phyloP scores from a whole-genome alignment of 1,284 basidiomycete genomes.

The Uromyces viciae-fabae region DNA sequence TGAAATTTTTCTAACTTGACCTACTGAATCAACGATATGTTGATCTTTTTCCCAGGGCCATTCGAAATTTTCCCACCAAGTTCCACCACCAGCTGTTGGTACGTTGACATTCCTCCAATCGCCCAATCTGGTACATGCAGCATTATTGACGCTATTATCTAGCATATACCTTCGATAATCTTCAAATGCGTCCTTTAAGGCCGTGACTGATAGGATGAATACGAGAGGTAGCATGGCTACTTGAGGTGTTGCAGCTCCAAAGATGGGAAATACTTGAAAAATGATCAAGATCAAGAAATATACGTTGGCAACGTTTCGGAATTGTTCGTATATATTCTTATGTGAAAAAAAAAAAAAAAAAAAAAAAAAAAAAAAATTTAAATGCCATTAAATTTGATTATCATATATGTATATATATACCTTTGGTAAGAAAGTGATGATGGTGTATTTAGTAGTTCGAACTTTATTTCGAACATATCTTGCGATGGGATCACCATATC shows the following conservation, averaged over 20 bases:
- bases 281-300: conserved; percentile 84
- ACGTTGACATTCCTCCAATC: conserved; percentile 82
- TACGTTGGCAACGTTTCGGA: conserved; percentile 74
- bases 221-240: conserved; percentile 81
- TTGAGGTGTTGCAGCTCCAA: conserved; percentile 79
- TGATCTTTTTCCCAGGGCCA: conserved; percentile 49
- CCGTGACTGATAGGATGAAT: conserved; percentile 82
- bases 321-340: conserved; percentile 53
- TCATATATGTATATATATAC: conserved; percentile 42
- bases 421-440: conserved; percentile 86
- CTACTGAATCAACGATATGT: conserved; percentile 38
- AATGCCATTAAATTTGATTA: conserved; percentile 35
- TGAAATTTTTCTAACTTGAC: conserved; percentile 61
- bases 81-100: conserved; percentile 59
- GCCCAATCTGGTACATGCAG: conserved; percentile 76
- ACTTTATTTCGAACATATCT: conserved; percentile 90
- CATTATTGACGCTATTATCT: conserved; percentile 88
- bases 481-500: conserved; percentile 70
- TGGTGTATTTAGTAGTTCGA: conserved; percentile 86
- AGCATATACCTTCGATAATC: conserved; percentile 81
- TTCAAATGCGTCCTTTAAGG: conserved; percentile 89
- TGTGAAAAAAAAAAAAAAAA: not conserved
- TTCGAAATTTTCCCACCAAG: conserved; percentile 46
- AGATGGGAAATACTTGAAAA: conserved; percentile 82
- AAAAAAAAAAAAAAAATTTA: conserved; percentile 20